phyloP scores from a whole-genome alignment of 2,329 filamentous ascomycete genomes.

The Epichloe elymi region DNA sequence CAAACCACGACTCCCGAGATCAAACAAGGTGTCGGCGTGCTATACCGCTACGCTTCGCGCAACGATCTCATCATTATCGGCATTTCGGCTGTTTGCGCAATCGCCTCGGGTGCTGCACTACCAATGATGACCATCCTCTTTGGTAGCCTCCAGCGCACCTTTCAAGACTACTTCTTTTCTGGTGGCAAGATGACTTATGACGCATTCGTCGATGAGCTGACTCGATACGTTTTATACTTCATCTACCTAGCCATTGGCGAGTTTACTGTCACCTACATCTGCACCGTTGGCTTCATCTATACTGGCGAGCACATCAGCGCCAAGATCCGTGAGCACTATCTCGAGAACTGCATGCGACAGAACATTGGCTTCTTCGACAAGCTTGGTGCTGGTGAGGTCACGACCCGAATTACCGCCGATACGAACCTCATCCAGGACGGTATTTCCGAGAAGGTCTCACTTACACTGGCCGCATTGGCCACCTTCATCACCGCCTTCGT shows the following conservation, averaged over 20 bases:
- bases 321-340: conserved; percentile 71
- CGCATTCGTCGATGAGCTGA: conserved; percentile 47
- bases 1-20: conserved; percentile 55
- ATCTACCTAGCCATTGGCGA: conserved; percentile 73
- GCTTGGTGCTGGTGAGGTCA: conserved; percentile 83
- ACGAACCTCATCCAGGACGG: conserved; percentile 90
- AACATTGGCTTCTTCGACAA: conserved; percentile 93
- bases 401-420: conserved; percentile 85
- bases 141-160: conserved; percentile 59
- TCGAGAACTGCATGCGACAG: conserved; percentile 71
- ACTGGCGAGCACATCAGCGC: conserved; percentile 66
- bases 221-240: conserved; percentile 63
- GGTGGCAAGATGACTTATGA: conserved; percentile 30
- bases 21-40: conserved; percentile 48
- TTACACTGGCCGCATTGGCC: conserved; percentile 63
- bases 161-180: conserved; percentile 47
- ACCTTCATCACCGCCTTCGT: conserved; percentile 83
- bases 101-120: conserved; percentile 60
- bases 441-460: conserved; percentile 76
- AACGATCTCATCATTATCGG: conserved; percentile 51
- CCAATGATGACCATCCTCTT: conserved; percentile 76
- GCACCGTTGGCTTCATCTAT: conserved; percentile 83
- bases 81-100: conserved; percentile 49
- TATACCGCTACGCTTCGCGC: conserved; percentile 58
- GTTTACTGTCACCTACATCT: conserved; percentile 64